Evolutionary conservation across 495 filamentous ascomycete genomes (phyloP).

Genomic region (Thozetella sp.): DNA sequence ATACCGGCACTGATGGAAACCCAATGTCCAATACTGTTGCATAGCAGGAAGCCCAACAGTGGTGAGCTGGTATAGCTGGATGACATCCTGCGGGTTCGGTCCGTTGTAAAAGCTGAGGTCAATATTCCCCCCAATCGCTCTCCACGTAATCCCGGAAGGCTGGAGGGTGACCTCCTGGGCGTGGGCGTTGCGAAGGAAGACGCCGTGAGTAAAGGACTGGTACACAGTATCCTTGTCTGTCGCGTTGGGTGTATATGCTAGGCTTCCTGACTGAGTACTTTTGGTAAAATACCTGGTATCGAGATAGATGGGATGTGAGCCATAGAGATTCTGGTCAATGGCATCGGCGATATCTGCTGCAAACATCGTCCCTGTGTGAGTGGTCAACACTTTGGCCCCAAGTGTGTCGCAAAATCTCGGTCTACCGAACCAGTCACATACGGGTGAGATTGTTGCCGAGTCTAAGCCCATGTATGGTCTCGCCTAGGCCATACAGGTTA

Average conservation of each 20-base stretch:
- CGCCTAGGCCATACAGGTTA: conserved; percentile 82
- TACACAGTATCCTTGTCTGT: conserved; percentile 58
- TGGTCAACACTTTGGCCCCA: too few relatives aligned
- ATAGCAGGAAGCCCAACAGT: conserved; percentile 73
- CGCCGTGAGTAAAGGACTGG: conserved; percentile 73
- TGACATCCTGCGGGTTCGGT: conserved; percentile 69
- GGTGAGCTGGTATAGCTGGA: conserved; percentile 69
- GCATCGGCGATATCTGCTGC: conserved; percentile 69
- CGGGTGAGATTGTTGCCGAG: conserved; percentile 75
- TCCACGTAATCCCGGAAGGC: conserved; percentile 73
- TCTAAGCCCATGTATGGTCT: conserved; percentile 73
- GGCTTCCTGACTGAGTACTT: conserved; percentile 48
- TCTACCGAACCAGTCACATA: conserved; percentile 52
- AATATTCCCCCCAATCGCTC: conserved; percentile 75
- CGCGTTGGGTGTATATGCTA: conserved; percentile 54
- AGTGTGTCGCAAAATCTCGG: conserved; percentile 60
- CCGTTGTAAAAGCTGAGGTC: conserved; percentile 86
- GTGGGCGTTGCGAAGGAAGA: conserved; percentile 79
- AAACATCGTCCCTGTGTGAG: conserved; percentile 58
- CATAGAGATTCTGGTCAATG: conserved; percentile 76
- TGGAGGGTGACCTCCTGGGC: conserved; percentile 73
- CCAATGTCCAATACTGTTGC: conserved; percentile 89
- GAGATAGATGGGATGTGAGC: conserved; percentile 80
- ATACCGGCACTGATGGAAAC: conserved; percentile 84
- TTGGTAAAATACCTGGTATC: conserved; percentile 74